Evolutionary conservation across 2,329 filamentous ascomycete genomes (phyloP).

Genomic region (Colletotrichum sp.): DNA sequence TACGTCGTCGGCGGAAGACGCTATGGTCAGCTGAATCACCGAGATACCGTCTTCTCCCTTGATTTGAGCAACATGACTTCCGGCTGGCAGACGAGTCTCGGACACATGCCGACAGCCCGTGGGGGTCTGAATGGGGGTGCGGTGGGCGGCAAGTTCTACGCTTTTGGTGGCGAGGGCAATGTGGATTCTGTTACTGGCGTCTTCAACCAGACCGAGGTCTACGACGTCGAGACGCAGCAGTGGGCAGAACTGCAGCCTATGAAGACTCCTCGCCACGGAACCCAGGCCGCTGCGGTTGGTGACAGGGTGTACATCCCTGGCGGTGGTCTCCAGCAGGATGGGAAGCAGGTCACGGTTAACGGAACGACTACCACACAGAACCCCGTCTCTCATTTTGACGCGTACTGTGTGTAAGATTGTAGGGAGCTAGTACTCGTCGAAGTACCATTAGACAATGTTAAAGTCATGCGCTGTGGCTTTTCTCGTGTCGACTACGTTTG

Average conservation of each 20-base stretch:
- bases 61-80: conserved; percentile 29
- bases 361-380: not conserved
- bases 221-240: not conserved
- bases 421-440: not conserved
- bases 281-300: not conserved
- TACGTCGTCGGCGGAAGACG: conserved; percentile 41
- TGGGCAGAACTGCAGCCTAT: not conserved
- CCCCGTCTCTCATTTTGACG: not conserved
- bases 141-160: conserved; percentile 32
- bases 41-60: conserved; percentile 38
- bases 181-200: conserved; percentile 14
- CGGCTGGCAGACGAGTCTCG: conserved; percentile 31
- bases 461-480: not conserved
- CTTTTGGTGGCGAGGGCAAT: conserved; percentile 43
- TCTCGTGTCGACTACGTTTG: not conserved
- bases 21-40: conserved; percentile 32
- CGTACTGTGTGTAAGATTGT: not conserved
- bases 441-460: not conserved
- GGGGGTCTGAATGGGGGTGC: conserved; percentile 35
- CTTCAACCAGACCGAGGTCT: not conserved
- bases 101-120: conserved; percentile 39
- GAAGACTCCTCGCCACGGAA: not conserved
- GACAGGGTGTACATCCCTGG: not conserved
- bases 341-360: not conserved
- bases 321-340: not conserved